Evolutionary conservation across 345 rosid genomes (phyloP), one percentile per base, ranked within the genome.

Genomic region (Luvunga scandens): DNA sequence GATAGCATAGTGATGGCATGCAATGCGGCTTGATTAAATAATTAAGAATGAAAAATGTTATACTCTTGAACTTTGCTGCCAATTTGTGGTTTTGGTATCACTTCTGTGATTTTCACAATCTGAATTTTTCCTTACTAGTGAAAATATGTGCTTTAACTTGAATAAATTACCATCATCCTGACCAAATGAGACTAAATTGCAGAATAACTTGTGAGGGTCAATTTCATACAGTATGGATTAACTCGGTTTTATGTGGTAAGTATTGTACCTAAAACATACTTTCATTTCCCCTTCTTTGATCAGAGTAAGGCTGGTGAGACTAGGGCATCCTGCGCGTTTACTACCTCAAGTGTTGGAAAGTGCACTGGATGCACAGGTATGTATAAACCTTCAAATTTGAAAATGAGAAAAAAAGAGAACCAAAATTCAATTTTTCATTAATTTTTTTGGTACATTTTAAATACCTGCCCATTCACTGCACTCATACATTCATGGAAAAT

Each of bases 321-420:
- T 96, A 73, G 98, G 99, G 70, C 99, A 96, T 81, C 99, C 98
- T 79, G 99, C 98, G 30, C 90, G 98, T 67, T 87, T 96, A 59
- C 87, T 93, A 73, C 99, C 98, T 77, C 99, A 96, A 83, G 97
- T 94, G 66, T 61, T 96, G 86, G 95, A 92, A 77, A 90, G 93
- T 84, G 99, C 99, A 66, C 82, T 94, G 82, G 99, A 94, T 76
- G 97, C 98, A 31, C 94, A 90, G 95, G 97, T 91, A 84, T 42
- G 55, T 70, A 50, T 28, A 71, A 71, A 25, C 48, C 65, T 63
- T 53, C 12, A 13, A 24, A 21, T 80, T 74, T 57, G 21, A 24
- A 42, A 67, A 10, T 36, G 6, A 60, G 79, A 56, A 57, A 62
- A 67, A 16, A 36, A 5, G 60, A 82, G 45, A 45, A 62, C 21